phyloP scores from a whole-genome alignment of 106 monocot species.

The Xerophyta viscosa region DNA sequence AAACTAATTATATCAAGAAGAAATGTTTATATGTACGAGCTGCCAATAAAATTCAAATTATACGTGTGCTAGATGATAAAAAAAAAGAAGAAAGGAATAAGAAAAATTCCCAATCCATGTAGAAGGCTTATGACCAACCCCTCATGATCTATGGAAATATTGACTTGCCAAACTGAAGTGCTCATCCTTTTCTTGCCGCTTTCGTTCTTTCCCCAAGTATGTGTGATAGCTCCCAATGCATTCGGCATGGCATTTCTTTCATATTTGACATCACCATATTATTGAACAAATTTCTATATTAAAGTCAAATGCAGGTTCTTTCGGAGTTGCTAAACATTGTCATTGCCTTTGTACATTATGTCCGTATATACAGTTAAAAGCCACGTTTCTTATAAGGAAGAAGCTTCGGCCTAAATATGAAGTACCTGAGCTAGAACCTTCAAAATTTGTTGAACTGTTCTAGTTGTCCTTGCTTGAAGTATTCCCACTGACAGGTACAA shows the following conservation, averaged over 20 bases:
- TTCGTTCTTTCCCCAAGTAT: constrained; percentile 85
- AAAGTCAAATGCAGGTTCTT: too few relatives aligned
- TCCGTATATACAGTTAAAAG: too few relatives aligned
- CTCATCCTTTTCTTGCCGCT: constrained; percentile 57
- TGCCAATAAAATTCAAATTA: too few relatives aligned
- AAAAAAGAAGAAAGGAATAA: too few relatives aligned
- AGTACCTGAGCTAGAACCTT: constrained; percentile 95
- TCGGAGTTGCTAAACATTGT: too few relatives aligned
- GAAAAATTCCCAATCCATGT: constrained; percentile 97
- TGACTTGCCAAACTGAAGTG: constrained; percentile 80
- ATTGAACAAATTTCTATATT: constrained; percentile 92
- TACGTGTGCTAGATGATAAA: too few relatives aligned
- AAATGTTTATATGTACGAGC: too few relatives aligned
- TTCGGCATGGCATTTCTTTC: constrained; percentile 96
- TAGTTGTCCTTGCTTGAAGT: constrained; percentile 90
- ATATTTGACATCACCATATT: constrained; percentile 93
- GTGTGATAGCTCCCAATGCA: constrained; percentile 90
- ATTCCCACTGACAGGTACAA: constrained; percentile 86
- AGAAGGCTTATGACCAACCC: constrained; percentile 86
- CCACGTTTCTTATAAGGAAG: too few relatives aligned
- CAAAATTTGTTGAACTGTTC: constrained; percentile 92
- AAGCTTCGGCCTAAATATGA: too few relatives aligned
- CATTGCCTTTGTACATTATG: too few relatives aligned
- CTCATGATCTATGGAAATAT: constrained; percentile 81
- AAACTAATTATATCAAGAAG: too few relatives aligned